Evolutionary conservation across 768 basidiomycete genomes (phyloP), one percentile per base, ranked within the genome.

Genomic region (Ramaria sp.): DNA sequence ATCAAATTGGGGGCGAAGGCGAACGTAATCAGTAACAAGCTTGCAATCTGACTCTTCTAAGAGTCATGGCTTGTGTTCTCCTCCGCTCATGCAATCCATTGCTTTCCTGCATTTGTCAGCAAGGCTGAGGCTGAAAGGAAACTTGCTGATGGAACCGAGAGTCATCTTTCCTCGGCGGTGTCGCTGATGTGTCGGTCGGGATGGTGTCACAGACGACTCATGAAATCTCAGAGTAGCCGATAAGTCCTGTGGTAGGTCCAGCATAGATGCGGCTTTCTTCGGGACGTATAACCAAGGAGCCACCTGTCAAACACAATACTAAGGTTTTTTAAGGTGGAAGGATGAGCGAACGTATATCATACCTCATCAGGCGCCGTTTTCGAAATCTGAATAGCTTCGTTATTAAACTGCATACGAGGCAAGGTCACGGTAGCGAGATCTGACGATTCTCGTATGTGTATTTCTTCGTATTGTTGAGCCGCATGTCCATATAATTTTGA

Each of bases 221-320:
- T 49, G 22, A 33, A 17, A 43, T 19, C 9, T 22, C 19, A 49
- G 48, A 30, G n/a, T 13, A n/a, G 34, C n/a, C 17, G 17, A 39
- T 33, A 22, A 52, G 37, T 57, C 33, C 7, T 30, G 30, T 22
- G 55, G 55, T n/a, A 57, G 20, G 45, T 57, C 45, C 19, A 57
- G 22, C n/a, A 57, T 34, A 33, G 54, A 45, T 22, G 37, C 13
- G 39, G 55, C 55, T 37, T 57, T 57, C 37, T 50, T 20, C 24
- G 55, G 22, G 24, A 57, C 24, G 49, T 57, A 42, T 41, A 49
- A 17, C 55, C 55, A 57, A 13, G 55, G 55, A 19, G 55, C 34
- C 10, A 57, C 55, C 45, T 57, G 19, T 48, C 24, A 37, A 15
- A 19, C 27, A 5, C 27, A 27, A 27, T 33, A 17, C 4, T 20